These are phyloP conservation scores for Uncinocarpus reesii DNA, from an alignment of 2,329 filamentous ascomycete genomes.

Conservation along the genomic window DNA sequence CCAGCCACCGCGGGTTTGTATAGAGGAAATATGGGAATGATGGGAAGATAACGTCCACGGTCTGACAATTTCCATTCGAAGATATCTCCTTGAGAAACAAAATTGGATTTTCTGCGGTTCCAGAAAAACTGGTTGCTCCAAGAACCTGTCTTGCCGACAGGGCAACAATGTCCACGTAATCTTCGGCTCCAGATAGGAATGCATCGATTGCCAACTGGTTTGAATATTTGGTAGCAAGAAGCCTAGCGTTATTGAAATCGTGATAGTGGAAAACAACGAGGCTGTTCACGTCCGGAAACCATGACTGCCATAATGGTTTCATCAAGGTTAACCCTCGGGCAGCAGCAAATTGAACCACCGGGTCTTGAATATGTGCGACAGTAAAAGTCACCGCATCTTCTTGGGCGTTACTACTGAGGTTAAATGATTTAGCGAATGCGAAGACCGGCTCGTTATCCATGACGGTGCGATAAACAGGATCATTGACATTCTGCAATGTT, in stretches of 20 bases:
- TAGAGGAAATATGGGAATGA: slow-evolving; percentile 80
- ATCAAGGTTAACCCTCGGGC: slow-evolving; percentile 66
- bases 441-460: slow-evolving; percentile 74
- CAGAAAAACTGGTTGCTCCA: slow-evolving; percentile 64
- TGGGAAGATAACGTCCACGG: slow-evolving; percentile 79
- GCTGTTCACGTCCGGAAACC: slow-evolving; percentile 53
- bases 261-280: slow-evolving; percentile 65
- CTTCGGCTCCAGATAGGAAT: slow-evolving; percentile 59
- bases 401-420: slow-evolving; percentile 31
- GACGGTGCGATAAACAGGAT: slow-evolving; percentile 57
- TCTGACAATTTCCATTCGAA: slow-evolving; percentile 75
- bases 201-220: slow-evolving; percentile 60
- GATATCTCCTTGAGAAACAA: slow-evolving; percentile 80
- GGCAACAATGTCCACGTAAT: slow-evolving; percentile 67
- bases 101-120: slow-evolving; percentile 59
- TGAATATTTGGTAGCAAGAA: slow-evolving; percentile 63
- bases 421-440: slow-evolving; percentile 61
- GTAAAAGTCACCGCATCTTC: slow-evolving; percentile 58
- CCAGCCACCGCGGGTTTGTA: slow-evolving; percentile 70
- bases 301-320: slow-evolving; percentile 69
- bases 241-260: slow-evolving; percentile 56
- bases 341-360: slow-evolving; percentile 68
- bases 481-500: slow-evolving; percentile 54
- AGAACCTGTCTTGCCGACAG: slow-evolving; percentile 70
- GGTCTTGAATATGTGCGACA: slow-evolving; percentile 64